These are phyloP conservation scores for Colletotrichum musicola DNA, from an alignment of 2,329 filamentous ascomycete genomes.

Conservation along the genomic window DNA sequence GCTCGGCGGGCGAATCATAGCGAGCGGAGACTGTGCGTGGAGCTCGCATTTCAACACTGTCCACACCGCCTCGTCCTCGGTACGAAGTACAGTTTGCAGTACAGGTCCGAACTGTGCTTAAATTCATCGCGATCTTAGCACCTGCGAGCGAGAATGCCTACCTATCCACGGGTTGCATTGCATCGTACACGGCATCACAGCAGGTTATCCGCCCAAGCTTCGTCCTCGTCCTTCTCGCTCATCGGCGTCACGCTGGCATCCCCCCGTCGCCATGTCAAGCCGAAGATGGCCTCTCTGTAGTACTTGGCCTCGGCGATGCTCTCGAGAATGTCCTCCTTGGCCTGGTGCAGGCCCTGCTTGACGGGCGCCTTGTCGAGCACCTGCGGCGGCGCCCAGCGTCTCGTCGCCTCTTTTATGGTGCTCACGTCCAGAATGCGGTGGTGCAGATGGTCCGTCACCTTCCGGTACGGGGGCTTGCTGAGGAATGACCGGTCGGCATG, in stretches of 20 bases:
- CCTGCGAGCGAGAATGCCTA: no score
- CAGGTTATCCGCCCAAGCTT: conserved; percentile 40
- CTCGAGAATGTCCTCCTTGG: conserved; percentile 90
- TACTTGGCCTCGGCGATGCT: conserved; percentile 93
- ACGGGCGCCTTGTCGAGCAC: conserved; percentile 72
- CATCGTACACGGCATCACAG: not conserved
- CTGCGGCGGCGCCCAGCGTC: conserved; percentile 79
- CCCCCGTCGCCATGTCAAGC: conserved; percentile 43
- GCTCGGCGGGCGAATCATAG: not conserved
- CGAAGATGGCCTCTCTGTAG: conserved; percentile 80
- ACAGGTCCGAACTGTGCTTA: not conserved
- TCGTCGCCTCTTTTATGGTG: conserved; percentile 88
- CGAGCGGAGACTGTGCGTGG: not conserved
- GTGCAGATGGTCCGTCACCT: conserved; percentile 82
- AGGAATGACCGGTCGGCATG: conserved; percentile 91
- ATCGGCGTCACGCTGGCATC: conserved; percentile 29
- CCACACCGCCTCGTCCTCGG: not conserved
- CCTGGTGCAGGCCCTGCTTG: conserved; percentile 85
- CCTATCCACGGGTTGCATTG: no score
- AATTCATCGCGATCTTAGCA: no score
- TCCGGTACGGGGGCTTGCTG: conserved; percentile 77
- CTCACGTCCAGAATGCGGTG: conserved; percentile 95
- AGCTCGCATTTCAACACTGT: conserved; percentile 7
- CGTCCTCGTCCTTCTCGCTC: conserved; percentile 35
- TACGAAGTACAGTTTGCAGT: not conserved